Evolutionary conservation across 495 filamentous ascomycete species (phyloP).

Genomic region (Trichoderma gamsii): DNA sequence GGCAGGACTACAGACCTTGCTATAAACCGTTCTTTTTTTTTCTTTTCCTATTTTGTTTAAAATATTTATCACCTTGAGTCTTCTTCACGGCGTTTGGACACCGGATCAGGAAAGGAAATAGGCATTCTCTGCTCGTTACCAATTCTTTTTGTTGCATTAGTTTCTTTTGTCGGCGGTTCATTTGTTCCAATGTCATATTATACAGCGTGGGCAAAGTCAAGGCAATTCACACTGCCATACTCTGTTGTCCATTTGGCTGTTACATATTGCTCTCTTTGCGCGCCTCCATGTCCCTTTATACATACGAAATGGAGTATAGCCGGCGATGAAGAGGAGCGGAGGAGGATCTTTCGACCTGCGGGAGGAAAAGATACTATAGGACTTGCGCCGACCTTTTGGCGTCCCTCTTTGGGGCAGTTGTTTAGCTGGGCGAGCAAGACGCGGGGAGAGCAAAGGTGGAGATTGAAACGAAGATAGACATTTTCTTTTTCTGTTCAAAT

Average conservation of each 20-base stretch:
- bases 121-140: conserved; percentile 17
- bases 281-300: no score
- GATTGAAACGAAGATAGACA: conserved; percentile 11
- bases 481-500: conserved; percentile 1
- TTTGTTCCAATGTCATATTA: not conserved
- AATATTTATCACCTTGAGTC: not conserved
- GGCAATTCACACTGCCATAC: not conserved
- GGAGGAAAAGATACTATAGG: not conserved
- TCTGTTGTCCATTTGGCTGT: not conserved
- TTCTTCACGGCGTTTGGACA: conserved; percentile 16
- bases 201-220: not conserved
- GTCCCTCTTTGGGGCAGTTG: not conserved
- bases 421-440: not conserved
- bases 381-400: not conserved
- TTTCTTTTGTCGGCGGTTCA: not conserved
- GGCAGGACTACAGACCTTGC: not conserved
- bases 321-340: not conserved
- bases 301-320: not conserved
- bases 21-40: not conserved
- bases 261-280: not conserved
- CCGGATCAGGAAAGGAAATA: conserved; percentile 21
- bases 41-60: not conserved
- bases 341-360: not conserved
- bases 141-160: not conserved
- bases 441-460: not conserved